Base-by-base conservation (phyloP, 441 rosid species). In the Eutrema salsugineum region DNA sequence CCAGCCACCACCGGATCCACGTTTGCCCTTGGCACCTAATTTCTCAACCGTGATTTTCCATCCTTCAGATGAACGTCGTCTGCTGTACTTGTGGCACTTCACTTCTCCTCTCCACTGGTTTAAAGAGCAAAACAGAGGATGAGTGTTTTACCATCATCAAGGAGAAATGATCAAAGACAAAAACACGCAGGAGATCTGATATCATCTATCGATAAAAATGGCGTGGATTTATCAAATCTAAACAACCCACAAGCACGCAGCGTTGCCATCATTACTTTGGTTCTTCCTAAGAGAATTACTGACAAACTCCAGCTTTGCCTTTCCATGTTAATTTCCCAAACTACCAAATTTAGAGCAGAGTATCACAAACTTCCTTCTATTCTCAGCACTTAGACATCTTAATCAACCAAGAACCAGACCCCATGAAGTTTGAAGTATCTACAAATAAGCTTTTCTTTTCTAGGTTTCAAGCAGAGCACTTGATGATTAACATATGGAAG, bases 1-100 rank as follows among this genome's bases (percentile, higher is more conserved):
- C 98, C 97, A 91, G 33, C 98, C 96, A 4, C 97, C 96, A 19
- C 96, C 94, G 0, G 79, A 81, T 77, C 98, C 97, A 2, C 91
- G 90, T 80, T 87, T 91, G 35, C 96, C 97, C 50, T 60, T 59
- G 4, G 85, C 28, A 56, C 98, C 98, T 24, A 93, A 32, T 80
- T 91, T 93, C 83, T 91, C 96, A 22, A 91, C 91, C 1, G 93
- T 91, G 74, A 87, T 78, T 61, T 84, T 85, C 97, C 98, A 93
- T 36, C 97, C 98, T 6, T 86, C 83, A 16, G 82, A 43, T 36
- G 92, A 73, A 14, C 96, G 93, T 6, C 88, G 80, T 71, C 95
- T 83, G 58, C 97, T 91, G 74, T 94, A 88, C 68, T 84, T 88
- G 85, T 94, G 96, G 76, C 91, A 82, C 71, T 88, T 81, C 64